A percentile compares a stretch with the other conserved stretches of the same genome.
phyloP scores from a whole-genome alignment of 805 yeast genomes.

The Candida boleticola region DNA sequence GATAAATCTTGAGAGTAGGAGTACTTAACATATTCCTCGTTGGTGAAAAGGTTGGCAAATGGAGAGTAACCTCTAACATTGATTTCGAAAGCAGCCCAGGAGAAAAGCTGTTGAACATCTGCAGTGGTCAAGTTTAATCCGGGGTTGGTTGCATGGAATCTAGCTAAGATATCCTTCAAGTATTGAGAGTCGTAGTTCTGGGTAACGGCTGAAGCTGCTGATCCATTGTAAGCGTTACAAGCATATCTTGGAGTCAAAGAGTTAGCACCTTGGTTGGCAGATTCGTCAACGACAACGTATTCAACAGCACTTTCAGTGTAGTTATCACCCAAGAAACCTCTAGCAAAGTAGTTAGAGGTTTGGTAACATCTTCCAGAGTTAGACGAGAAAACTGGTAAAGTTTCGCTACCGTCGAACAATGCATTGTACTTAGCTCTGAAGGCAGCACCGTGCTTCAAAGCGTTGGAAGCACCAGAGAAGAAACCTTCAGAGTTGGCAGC shows the following conservation, averaged over 20 bases:
- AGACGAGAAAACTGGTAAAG: slow-evolving; percentile 53
- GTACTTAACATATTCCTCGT: slow-evolving; percentile 61
- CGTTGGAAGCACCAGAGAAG: slow-evolving; percentile 53
- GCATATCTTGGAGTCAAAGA: slow-evolving; percentile 54
- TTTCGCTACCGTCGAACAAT: slow-evolving; percentile 35
- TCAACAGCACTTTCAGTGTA: slow-evolving; percentile 30
- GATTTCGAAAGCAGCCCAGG: slow-evolving; percentile 72
- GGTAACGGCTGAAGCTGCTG: slow-evolving; percentile 21
- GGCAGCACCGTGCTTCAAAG: slow-evolving; percentile 46
- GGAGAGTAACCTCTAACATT: slow-evolving; percentile 66
- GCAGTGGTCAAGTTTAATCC: slow-evolving; percentile 50
- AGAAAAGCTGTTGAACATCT: slow-evolving; percentile 55
- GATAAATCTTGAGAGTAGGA: slow-evolving; percentile 60
- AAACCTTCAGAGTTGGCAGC: slow-evolving; percentile 42
- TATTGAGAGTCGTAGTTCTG: slow-evolving; percentile 38
- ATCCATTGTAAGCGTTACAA: slow-evolving; percentile 38
- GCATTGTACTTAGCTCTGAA: slow-evolving; percentile 49
- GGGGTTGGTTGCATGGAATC: slow-evolving; percentile 55
- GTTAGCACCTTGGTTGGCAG: slow-evolving; percentile 50
- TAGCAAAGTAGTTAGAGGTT: slow-evolving; percentile 54
- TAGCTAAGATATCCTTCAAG: slow-evolving; percentile 51
- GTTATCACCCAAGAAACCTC: slow-evolving; percentile 55
- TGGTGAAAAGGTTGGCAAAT: slow-evolving; percentile 67
- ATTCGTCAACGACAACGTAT: slow-evolving; percentile 46
- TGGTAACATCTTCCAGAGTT: slow-evolving; percentile 54